phyloP scores from a whole-genome alignment of 176 grass and related monocot species.

The Phragmites australis region DNA sequence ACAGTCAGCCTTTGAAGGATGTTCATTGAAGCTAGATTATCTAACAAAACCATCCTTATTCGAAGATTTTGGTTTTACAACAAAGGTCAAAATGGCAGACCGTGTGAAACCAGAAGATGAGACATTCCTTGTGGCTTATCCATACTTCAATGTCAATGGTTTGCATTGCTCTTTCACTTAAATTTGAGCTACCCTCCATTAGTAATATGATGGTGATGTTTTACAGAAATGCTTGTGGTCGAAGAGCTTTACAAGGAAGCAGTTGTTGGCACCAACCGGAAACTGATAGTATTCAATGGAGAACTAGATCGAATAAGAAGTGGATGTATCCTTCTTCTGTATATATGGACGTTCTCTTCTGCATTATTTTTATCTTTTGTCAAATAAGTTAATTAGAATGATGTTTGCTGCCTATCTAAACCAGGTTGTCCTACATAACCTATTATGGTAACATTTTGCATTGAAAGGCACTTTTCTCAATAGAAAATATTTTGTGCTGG shows the following conservation, averaged over 20 bases:
- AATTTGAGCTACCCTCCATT: not conserved
- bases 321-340: slow-evolving; percentile 85
- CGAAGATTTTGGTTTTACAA: slow-evolving; percentile 94
- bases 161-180: not conserved
- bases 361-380: not conserved
- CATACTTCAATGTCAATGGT: slow-evolving; percentile 99
- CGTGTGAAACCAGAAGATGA: slow-evolving; percentile 77
- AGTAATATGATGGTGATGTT: slow-evolving; percentile 12
- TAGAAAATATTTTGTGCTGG: not conserved
- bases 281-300: slow-evolving; percentile 92
- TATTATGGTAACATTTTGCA: not conserved
- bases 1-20: slow-evolving; percentile 79
- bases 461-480: not conserved
- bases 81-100: slow-evolving; percentile 87
- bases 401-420: not conserved
- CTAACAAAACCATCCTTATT: slow-evolving; percentile 92
- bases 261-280: slow-evolving; percentile 59
- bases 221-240: slow-evolving; percentile 90
- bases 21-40: slow-evolving; percentile 85
- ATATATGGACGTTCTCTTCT: not conserved
- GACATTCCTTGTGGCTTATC: slow-evolving; percentile 90
- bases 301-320: slow-evolving; percentile 98
- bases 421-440: not conserved
- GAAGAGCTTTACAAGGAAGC: slow-evolving; percentile 97
- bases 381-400: not conserved